A percentile compares a stretch with the other conserved stretches of the same genome.
These are phyloP conservation scores for Ilyonectria sp. DNA, from an alignment of 2,329 filamentous ascomycete species.

Conservation along the genomic window DNA sequence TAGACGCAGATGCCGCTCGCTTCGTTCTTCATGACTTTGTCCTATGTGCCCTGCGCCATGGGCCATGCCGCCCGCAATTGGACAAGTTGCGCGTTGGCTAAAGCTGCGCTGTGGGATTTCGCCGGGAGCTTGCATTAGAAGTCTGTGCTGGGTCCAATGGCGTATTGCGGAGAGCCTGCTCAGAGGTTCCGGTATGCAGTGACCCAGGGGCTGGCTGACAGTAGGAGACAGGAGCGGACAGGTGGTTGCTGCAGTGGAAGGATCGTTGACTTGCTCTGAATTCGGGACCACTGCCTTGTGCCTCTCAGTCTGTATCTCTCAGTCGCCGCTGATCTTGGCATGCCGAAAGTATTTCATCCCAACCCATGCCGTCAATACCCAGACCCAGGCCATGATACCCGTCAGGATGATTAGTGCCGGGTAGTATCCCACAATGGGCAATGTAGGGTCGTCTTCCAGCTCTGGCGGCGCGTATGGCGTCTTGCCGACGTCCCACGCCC, in stretches of 20 bases:
- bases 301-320: constrained; percentile 33
- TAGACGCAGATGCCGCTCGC: constrained; percentile 6
- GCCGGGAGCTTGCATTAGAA: background rate
- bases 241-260: background rate
- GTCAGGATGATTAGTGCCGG: constrained; percentile 94
- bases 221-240: background rate
- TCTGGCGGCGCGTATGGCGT: constrained; percentile 96
- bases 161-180: background rate
- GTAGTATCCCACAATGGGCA: constrained; percentile 98
- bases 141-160: constrained; percentile 4
- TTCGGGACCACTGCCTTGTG: background rate
- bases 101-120: background rate
- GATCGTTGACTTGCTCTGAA: background rate
- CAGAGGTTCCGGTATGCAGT: background rate
- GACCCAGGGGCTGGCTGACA: background rate
- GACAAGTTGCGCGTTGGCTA: background rate
- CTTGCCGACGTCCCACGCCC: constrained; percentile 98
- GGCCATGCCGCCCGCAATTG: constrained; percentile 2
- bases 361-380: constrained; percentile 97
- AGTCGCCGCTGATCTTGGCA: constrained; percentile 86
- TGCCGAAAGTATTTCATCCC: constrained; percentile 99
- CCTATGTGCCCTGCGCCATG: background rate
- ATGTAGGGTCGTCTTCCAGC: constrained; percentile 92
- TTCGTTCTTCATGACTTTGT: constrained; percentile 1
- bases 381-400: constrained; percentile 97